Conservation (phyloP, 352 stramenopile species). For the Saprolegnia parasitica region DNA sequence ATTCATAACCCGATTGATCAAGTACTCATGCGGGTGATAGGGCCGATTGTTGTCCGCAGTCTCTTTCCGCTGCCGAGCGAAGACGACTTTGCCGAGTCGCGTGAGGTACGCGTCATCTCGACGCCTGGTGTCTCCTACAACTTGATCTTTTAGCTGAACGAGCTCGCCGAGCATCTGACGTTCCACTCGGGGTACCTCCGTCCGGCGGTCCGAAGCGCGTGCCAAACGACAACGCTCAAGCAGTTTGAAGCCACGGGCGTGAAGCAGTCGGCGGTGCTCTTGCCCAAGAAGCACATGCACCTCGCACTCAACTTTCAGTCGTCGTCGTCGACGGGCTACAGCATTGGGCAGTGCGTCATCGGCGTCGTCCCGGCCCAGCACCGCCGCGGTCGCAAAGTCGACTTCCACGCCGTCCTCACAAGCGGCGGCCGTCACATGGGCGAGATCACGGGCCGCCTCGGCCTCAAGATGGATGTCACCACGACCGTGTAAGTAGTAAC, state of each 20-base stretch:
- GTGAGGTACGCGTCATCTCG: constrained; percentile 65
- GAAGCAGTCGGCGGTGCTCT: constrained; percentile 20
- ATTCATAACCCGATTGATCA: too few relatives aligned
- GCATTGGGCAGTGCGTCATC: constrained; percentile 22
- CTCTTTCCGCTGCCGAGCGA: constrained; percentile 72
- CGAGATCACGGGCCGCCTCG: constrained; percentile 1
- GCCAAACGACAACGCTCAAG: constrained; percentile 7
- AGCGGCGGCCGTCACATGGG: constrained; percentile 18
- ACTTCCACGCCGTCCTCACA: constrained; percentile 16
- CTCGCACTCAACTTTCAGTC: constrained; percentile 20
- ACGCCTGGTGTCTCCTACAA: background rate
- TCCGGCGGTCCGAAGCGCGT: background rate
- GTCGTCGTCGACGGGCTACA: constrained; percentile 12
- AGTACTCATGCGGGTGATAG: background rate
- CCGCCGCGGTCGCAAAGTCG: constrained; percentile 12
- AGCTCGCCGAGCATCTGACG: constrained; percentile 12
- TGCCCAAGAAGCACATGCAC: constrained; percentile 22
- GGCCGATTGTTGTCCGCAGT: constrained; percentile 4
- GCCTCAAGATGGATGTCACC: background rate
- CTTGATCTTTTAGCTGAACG: constrained; percentile 19
- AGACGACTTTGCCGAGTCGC: constrained; percentile 65
- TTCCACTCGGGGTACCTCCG: background rate
- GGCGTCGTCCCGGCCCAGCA: background rate
- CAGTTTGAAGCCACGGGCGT: constrained; percentile 20
- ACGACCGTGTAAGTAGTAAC: too few relatives aligned